Evolutionary conservation across 441 rosid species (phyloP).

Genomic region (Syzygium malaccense): DNA sequence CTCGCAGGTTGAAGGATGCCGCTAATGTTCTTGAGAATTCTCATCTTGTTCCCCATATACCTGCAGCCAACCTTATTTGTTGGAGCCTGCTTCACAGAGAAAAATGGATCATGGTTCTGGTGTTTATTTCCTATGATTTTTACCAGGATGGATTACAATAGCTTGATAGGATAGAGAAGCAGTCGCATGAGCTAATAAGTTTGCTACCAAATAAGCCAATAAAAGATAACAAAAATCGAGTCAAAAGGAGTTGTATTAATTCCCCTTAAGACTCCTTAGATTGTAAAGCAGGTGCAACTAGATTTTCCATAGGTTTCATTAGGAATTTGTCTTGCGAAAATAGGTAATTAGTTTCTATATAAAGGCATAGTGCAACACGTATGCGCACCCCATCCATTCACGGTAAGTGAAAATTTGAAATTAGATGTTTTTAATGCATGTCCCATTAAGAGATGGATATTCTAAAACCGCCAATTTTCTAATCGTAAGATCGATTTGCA

Average conservation of each 20-base stretch:
- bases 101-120: background rate
- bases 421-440: background rate
- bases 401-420: background rate
- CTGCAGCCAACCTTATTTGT: background rate
- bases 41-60: background rate
- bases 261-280: background rate
- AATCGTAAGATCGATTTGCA: no score
- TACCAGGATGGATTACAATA: background rate
- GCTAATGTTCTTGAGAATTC: background rate
- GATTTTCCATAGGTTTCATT: background rate
- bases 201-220: no score
- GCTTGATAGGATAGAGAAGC: background rate
- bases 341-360: background rate
- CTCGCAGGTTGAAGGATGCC: background rate
- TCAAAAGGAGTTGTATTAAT: background rate
- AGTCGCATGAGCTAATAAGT: background rate
- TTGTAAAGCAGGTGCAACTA: background rate
- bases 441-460: background rate
- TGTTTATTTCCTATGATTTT: background rate
- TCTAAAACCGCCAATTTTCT: no score
- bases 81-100: background rate
- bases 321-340: background rate
- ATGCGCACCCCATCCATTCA: no score
- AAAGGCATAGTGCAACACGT: background rate
- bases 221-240: background rate